Evolutionary conservation across 192 early-diverging fungal genomes (phyloP), one percentile per base, ranked within the genome.

Genomic region (Funneliformis mosseae): DNA sequence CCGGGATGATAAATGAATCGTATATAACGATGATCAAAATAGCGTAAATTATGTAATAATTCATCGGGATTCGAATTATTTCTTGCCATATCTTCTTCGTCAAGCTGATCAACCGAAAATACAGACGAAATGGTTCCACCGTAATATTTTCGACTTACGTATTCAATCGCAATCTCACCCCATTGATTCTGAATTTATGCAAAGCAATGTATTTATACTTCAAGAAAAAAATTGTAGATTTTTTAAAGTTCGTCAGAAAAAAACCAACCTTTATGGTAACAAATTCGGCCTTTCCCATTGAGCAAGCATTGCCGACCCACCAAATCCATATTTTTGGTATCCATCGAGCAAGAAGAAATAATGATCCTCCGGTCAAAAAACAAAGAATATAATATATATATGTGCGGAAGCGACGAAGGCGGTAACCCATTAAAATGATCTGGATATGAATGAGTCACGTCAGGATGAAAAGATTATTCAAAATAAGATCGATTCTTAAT

Each of bases 261-360:
- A 33, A 33, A 74, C 59, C 25, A 85, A 88, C 89, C 83, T 87
- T 86, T 12, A 95, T 88, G 4, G 90, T 87, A n/a, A 94, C 83
- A 76, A 86, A 91, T n/a, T 91, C 88, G 4, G 98, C 96, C 39
- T 91, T 89, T 63, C 86, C 88, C 67, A 98, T 87, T n/a, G 89
- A 84, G 42, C 87, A 92, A 2, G 78, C 83, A 14, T 48, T 61
- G n/a, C 93, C 93, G 1, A 93, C 92, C 88, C 93, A 91, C 68
- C 80, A 77, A 42, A 97, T 88, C 82, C 91, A 93, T 86, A 92
- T 88, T 25, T 81, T 82, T 70, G 96, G 95, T 48, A 98, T 82
- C 97, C 98, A 98, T 42, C 96, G 92, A 66, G 91, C 93, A 12
- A 97, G 63, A 21, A 98, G 84, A 72, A 91, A 96, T 2, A 93